A percentile compares a stretch with the other conserved stretches of the same genome.
These are phyloP conservation scores for Trichosporon sp. DNA, from an alignment of 1,284 basidiomycete genomes.

Conservation along the genomic window DNA sequence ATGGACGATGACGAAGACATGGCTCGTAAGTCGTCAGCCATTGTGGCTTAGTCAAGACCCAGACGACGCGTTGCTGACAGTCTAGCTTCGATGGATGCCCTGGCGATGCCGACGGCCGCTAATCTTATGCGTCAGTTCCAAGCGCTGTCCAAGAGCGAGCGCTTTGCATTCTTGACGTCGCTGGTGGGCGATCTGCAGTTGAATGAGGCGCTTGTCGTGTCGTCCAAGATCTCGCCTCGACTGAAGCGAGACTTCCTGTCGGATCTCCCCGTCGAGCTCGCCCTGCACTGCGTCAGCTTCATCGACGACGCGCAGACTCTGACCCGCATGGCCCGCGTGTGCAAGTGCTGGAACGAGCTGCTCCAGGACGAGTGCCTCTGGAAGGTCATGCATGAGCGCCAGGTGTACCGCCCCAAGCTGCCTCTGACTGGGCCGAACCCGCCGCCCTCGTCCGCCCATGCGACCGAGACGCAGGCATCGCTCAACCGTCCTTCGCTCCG, in stretches of 20 bases:
- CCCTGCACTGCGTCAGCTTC: constrained; percentile 72
- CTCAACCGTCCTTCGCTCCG: not conserved
- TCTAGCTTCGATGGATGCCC: not conserved
- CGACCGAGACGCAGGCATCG: not conserved
- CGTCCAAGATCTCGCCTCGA: constrained; percentile 64
- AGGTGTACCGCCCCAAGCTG: constrained; percentile 51
- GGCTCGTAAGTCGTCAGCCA: not conserved
- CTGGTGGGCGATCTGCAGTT: constrained; percentile 63
- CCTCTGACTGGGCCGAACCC: constrained; percentile 8
- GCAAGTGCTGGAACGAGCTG: constrained; percentile 67
- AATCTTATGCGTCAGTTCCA: constrained; percentile 28
- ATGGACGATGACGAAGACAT: not conserved
- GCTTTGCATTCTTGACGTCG: constrained; percentile 59
- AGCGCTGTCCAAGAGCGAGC: constrained; percentile 28
- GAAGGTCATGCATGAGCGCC: constrained; percentile 67
- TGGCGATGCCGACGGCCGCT: not conserved
- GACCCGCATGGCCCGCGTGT: constrained; percentile 66
- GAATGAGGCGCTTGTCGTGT: constrained; percentile 72
- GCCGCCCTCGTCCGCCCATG: constrained; percentile 4
- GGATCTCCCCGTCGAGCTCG: constrained; percentile 76
- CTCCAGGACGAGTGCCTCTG: constrained; percentile 79
- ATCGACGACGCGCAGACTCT: constrained; percentile 77
- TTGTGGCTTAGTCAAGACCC: not conserved
- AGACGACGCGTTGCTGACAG: not conserved
- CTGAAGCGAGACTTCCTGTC: constrained; percentile 81